These are phyloP conservation scores for Zygnema cylindricum DNA, from an alignment of 139 green algal species.

Conservation along the genomic window DNA sequence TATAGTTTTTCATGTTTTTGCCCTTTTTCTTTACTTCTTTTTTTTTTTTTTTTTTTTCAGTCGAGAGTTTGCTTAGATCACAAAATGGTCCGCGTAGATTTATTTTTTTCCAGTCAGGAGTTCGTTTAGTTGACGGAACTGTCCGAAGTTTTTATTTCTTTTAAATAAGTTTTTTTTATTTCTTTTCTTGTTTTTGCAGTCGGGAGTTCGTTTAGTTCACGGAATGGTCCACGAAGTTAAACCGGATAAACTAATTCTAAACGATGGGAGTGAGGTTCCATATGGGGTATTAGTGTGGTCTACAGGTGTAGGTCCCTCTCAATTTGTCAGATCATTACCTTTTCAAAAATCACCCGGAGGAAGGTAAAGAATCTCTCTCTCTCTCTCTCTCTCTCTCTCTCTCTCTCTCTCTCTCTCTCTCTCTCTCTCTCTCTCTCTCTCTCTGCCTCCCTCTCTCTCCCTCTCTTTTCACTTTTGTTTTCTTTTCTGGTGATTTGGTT, in stretches of 20 bases:
- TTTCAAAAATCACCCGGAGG: slow-evolving; percentile 77
- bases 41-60: no score
- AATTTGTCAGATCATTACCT: slow-evolving; percentile 79
- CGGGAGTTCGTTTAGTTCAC: slow-evolving; percentile 20
- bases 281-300: slow-evolving; percentile 89
- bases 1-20: no score
- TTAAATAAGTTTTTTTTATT: neutral
- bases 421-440: neutral
- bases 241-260: slow-evolving; percentile 69
- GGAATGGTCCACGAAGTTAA: slow-evolving; percentile 64
- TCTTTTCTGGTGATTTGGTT: neutral
- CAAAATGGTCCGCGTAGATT: no score
- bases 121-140: slow-evolving; percentile 33
- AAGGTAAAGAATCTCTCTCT: slow-evolving; percentile 27
- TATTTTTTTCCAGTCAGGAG: slow-evolving; percentile 11
- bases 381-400: neutral
- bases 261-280: slow-evolving; percentile 72
- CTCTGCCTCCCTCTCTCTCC: no score
- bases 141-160: no score
- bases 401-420: neutral
- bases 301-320: slow-evolving; percentile 84
- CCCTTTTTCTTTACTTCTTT: no score
- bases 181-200: slow-evolving; percentile 7
- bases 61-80: no score
- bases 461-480: no score